Evolutionary conservation across 225 moss, liverwort and hornwort genomes (phyloP).

Genomic region (Straminergon stramineum): DNA sequence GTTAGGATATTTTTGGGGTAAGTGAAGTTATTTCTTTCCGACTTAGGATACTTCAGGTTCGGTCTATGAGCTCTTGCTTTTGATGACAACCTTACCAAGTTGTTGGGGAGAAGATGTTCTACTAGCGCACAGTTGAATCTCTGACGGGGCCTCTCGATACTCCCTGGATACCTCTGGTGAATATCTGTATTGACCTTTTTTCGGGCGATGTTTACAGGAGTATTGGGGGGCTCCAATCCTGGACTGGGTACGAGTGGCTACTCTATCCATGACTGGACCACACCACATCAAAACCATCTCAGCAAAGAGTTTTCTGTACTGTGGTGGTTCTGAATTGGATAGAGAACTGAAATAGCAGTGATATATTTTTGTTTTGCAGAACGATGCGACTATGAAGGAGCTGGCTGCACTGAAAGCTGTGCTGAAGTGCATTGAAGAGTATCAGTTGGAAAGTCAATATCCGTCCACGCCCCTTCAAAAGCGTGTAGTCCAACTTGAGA

Average conservation of each 20-base stretch:
- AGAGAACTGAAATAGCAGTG: neutral
- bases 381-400: conserved; percentile 99
- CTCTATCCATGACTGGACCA: conserved; percentile 26
- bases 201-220: conserved; percentile 27
- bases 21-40: neutral
- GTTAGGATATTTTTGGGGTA: neutral
- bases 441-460: conserved; percentile 87
- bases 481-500: conserved; percentile 94
- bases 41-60: neutral
- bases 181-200: conserved; percentile 10
- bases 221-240: conserved; percentile 19
- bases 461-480: conserved; percentile 92
- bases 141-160: neutral
- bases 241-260: conserved; percentile 30
- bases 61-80: neutral
- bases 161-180: neutral
- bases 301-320: neutral
- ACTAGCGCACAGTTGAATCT: neutral
- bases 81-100: conserved; percentile 1
- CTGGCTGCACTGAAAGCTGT: conserved; percentile 98
- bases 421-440: conserved; percentile 97
- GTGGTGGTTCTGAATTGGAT: neutral
- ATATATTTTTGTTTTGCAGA: conserved; percentile 37
- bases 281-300: conserved; percentile 4
- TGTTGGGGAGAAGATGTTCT: neutral